A percentile compares a stretch with the other conserved stretches of the same genome.
Conservation (phyloP, 2,329 filamentous ascomycete species). For the Arthroderma sp. region DNA sequence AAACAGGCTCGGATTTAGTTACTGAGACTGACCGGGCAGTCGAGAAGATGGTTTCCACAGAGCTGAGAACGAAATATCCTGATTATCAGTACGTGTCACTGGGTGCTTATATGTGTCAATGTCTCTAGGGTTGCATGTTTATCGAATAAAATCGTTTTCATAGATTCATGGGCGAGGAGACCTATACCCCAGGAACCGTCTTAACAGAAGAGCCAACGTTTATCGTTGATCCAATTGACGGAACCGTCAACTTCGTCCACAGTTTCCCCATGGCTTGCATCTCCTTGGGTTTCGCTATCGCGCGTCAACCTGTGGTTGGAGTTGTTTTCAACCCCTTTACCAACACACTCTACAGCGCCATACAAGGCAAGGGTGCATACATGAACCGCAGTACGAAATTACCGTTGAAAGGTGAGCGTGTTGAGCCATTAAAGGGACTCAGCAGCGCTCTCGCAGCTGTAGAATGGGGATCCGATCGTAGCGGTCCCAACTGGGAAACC, state of each 20-base stretch:
- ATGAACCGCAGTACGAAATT: constrained; percentile 27
- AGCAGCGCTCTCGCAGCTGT: constrained; percentile 41
- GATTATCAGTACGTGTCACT: constrained; percentile 31
- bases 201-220: constrained; percentile 45
- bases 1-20: constrained; percentile 45
- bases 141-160: not conserved
- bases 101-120: not conserved
- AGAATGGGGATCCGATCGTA: constrained; percentile 49
- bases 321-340: constrained; percentile 51
- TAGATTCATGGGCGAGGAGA: constrained; percentile 47
- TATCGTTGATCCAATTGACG: constrained; percentile 51
- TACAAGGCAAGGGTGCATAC: constrained; percentile 43
- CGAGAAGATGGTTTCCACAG: constrained; percentile 42
- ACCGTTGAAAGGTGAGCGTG: constrained; percentile 31
- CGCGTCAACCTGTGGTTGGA: constrained; percentile 40
- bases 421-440: constrained; percentile 36
- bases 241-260: constrained; percentile 54
- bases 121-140: not conserved
- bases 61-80: constrained; percentile 40
- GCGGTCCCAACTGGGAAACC: constrained; percentile 43
- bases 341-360: constrained; percentile 40
- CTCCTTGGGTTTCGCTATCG: constrained; percentile 43
- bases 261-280: constrained; percentile 45
- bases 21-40: constrained; percentile 52
- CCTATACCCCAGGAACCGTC: constrained; percentile 41